Evolutionary conservation across 345 rosid genomes (phyloP).

Genomic region (Geranium brycei): DNA sequence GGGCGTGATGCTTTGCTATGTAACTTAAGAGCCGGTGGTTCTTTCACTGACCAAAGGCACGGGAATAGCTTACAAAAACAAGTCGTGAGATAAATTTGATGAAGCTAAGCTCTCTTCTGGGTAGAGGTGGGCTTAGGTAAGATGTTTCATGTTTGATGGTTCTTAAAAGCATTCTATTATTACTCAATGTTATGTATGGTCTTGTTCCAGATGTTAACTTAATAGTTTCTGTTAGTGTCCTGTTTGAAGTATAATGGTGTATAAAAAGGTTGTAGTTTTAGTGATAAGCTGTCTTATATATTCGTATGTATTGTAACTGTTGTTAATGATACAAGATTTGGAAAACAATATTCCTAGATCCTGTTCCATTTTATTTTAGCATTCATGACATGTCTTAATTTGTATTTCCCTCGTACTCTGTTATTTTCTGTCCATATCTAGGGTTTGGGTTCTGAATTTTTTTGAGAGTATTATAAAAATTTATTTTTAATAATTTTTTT

Average conservation of each 20-base stretch:
- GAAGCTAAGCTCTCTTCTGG: conserved; percentile 7
- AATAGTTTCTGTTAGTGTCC: too few relatives aligned
- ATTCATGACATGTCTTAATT: too few relatives aligned
- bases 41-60: conserved; percentile 14
- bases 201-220: not conserved
- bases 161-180: conserved; percentile 9
- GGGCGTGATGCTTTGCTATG: conserved; percentile 83
- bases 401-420: too few relatives aligned
- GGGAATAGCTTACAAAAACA: conserved; percentile 24
- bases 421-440: too few relatives aligned
- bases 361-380: too few relatives aligned
- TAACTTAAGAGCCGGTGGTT: conserved; percentile 44
- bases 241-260: too few relatives aligned
- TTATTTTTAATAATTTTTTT: too few relatives aligned
- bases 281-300: not conserved
- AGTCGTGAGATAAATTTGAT: conserved; percentile 17
- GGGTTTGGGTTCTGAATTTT: too few relatives aligned
- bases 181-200: not conserved
- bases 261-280: not conserved
- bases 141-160: conserved; percentile 6
- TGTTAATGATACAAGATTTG: too few relatives aligned
- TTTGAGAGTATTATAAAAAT: too few relatives aligned
- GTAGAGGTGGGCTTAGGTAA: conserved; percentile 15
- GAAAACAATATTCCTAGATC: too few relatives aligned
- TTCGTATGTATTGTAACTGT: not conserved